Conservation (phyloP, 768 basidiomycete species). For the Lentinula sp. region DNA sequence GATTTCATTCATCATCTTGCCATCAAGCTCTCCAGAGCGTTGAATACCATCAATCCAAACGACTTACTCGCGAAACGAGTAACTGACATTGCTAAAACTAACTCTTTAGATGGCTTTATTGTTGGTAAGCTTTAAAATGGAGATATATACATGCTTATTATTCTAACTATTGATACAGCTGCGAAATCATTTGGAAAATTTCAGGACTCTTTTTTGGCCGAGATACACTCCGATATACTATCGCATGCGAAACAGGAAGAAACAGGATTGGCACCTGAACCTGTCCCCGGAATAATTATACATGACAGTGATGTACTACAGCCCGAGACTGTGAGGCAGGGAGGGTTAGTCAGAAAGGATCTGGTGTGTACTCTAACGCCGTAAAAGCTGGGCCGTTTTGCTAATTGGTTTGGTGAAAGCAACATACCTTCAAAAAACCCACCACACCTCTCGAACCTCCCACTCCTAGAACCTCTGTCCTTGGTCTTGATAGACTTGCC, state of each 20-base stretch:
- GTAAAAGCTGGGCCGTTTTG: conserved; percentile 6
- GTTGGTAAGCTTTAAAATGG: conserved; percentile 40
- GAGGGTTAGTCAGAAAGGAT: conserved; percentile 71
- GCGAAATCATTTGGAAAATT: conserved; percentile 85
- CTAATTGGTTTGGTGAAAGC: conserved; percentile 30
- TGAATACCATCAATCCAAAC: conserved; percentile 81
- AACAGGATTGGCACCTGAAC: conserved; percentile 45
- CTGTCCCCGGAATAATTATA: conserved; percentile 71
- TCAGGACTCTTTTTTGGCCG: conserved; percentile 66
- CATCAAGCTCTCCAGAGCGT: conserved; percentile 72
- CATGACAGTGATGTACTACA: conserved; percentile 79
- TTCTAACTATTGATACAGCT: conserved; percentile 32
- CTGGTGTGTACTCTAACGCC: conserved; percentile 27
- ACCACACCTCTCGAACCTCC: conserved; percentile 68
- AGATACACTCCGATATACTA: conserved; percentile 75
- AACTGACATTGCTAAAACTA: conserved; percentile 73
- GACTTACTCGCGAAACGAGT: conserved; percentile 75
- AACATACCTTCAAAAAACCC: conserved; percentile 77
- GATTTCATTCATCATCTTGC: conserved; percentile 65
- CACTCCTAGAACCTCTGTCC: conserved; percentile 70
- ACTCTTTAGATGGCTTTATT: conserved; percentile 56
- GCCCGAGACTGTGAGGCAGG: conserved; percentile 70
- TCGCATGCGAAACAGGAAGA: conserved; percentile 64
- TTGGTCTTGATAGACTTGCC: conserved; percentile 86
- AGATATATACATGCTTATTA: not conserved